Evolutionary conservation across 129 eudicot genomes (phyloP).

Genomic region (Flaveria robusta): DNA sequence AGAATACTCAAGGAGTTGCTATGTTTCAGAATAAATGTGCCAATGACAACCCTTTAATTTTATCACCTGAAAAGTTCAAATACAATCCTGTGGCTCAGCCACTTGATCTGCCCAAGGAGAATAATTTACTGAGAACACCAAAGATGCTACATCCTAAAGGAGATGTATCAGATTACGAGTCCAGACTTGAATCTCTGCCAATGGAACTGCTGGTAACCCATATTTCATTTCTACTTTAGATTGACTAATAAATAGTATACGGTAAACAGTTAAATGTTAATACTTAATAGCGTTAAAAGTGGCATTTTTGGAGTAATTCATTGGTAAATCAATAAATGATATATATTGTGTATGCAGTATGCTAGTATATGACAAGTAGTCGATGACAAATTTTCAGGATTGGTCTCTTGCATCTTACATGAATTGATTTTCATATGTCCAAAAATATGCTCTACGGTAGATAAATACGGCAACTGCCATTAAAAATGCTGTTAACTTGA

Average conservation of each 20-base stretch:
- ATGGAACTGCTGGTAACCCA: conserved; percentile 79
- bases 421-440: neutral
- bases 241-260: neutral
- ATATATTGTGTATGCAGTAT: neutral
- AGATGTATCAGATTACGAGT: conserved; percentile 47
- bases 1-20: conserved; percentile 29
- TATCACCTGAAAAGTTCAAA: conserved; percentile 64
- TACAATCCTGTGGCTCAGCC: conserved; percentile 37
- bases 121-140: conserved; percentile 64
- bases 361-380: neutral
- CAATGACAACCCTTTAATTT: conserved; percentile 37
- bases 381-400: neutral
- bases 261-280: neutral
- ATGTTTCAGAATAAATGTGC: conserved; percentile 20
- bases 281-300: neutral
- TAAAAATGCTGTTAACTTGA: neutral
- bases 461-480: neutral
- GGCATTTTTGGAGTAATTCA: neutral
- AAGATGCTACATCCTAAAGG: conserved; percentile 63
- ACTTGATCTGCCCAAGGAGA: conserved; percentile 39
- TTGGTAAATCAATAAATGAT: neutral
- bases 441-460: neutral
- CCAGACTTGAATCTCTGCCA: conserved; percentile 92
- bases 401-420: neutral
- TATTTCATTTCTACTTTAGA: neutral